Base-by-base conservation (phyloP, 108 stramenopile species). In the Skeletonema grethae region DNA sequence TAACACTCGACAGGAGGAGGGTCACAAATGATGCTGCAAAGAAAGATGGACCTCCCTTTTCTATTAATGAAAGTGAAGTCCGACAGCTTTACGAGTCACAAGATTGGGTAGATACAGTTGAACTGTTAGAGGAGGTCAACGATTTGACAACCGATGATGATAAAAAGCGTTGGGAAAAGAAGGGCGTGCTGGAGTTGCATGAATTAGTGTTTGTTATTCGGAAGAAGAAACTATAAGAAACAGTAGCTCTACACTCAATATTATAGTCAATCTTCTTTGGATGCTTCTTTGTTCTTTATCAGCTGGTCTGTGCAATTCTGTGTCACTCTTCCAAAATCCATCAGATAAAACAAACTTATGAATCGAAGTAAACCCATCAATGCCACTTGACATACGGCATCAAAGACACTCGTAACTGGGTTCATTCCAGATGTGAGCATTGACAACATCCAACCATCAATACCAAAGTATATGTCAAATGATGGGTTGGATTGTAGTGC, bases 381-480 rank as follows among this genome's bases (percentile, higher is more conserved):
- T 20, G 83, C 55, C 2, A 96, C 88, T 72, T 96, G 95, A 20
- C 77, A 64, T 10, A 91, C 32, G 22, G 86, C 88, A 72, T 90
- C 91, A 7, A 73, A 0, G 41, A 87, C 29, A 29, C 72, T 78
- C 9, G 78, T 69, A 3, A 85, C 88, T 3, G 91, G 90, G 50
- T 83, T 76, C 82, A 96, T 87, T 38, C 95, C 95, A 2, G 87
- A 84, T 7, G 88, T 89, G 9, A 93, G 66, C 55, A 70, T 87
- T 11, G 85, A 67, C 15, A 96, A 74, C 87, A 94, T 89, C 90
- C 91, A 96, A 32, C 93, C 95, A 32, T 94, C 91, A 18, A 94
- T 60, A 2, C 76, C 87, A 62, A 92, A 91, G 62, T 91, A 90
- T 20, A 94, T 86, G 10, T 62, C 55, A 72, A 90, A 91, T 31